These are phyloP conservation scores for Albugo laibachii DNA, from an alignment of 352 stramenopile genomes.

Conservation along the genomic window DNA sequence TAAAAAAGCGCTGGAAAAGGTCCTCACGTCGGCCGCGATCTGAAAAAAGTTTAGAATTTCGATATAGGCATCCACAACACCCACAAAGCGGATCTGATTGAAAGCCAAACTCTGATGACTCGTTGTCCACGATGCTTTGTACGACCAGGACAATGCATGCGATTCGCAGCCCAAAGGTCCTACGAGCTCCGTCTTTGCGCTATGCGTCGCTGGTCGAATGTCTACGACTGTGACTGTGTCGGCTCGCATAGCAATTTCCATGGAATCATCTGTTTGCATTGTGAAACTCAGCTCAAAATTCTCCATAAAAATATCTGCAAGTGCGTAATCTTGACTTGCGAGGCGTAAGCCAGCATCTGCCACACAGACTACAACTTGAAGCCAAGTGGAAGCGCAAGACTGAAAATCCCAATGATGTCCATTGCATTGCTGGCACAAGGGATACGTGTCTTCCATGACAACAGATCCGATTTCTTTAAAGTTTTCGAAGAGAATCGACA, in stretches of 20 bases:
- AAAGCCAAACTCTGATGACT: conserved; percentile 39
- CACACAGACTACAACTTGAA: conserved; percentile 58
- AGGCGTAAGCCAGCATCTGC: conserved; percentile 56
- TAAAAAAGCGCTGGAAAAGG: conserved; percentile 57
- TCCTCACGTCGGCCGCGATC: conserved; percentile 16
- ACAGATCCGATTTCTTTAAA: conserved; percentile 60
- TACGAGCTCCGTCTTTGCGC: conserved; percentile 41
- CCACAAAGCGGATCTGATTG: conserved; percentile 58
- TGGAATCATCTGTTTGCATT: conserved; percentile 59
- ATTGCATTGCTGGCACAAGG: conserved; percentile 29
- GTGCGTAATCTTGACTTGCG: conserved; percentile 24
- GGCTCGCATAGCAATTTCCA: conserved; percentile 40
- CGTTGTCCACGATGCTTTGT: conserved; percentile 56
- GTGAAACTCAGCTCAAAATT: conserved; percentile 62
- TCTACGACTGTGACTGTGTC: conserved; percentile 41
- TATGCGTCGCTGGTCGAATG: conserved; percentile 26
- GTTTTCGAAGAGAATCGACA: conserved; percentile 77
- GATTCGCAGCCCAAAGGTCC: conserved; percentile 41
- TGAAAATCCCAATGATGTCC: conserved; percentile 46
- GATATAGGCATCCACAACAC: conserved; percentile 44
- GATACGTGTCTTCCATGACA: conserved; percentile 66
- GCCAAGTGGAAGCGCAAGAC: conserved; percentile 52
- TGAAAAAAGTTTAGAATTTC: conserved; percentile 51
- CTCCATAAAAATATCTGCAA: conserved; percentile 61
- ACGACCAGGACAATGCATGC: conserved; percentile 56